Evolutionary conservation across 495 filamentous ascomycete genomes (phyloP).

Genomic region (Arthonia radiata): DNA sequence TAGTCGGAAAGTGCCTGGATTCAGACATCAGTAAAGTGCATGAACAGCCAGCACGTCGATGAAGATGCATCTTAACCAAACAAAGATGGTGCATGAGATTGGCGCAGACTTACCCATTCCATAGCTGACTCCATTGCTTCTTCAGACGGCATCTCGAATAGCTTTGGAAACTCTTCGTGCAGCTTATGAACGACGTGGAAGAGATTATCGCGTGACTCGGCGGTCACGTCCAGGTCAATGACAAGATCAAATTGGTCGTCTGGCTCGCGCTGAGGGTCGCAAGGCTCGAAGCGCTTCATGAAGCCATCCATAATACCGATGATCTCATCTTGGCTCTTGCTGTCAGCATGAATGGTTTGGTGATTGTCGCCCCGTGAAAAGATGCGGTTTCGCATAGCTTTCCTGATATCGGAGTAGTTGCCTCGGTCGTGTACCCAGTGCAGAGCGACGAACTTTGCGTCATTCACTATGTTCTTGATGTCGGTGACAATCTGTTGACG

Average conservation of each 20-base stretch:
- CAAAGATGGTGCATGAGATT: too few species aligned
- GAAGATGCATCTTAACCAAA: too few species aligned
- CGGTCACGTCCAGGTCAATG: constrained; percentile 60
- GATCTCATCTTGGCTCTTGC: constrained; percentile 37
- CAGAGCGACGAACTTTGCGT: constrained; percentile 63
- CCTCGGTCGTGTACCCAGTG: constrained; percentile 67
- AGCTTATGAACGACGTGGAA: constrained; percentile 51
- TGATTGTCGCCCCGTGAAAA: constrained; percentile 82
- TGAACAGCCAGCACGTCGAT: too few species aligned
- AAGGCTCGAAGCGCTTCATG: constrained; percentile 54
- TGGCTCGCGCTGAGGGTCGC: constrained; percentile 34
- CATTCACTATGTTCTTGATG: constrained; percentile 28
- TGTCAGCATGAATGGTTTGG: constrained; percentile 79
- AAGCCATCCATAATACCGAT: constrained; percentile 91
- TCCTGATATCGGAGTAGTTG: constrained; percentile 28
- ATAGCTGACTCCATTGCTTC: constrained; percentile 68
- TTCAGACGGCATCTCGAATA: constrained; percentile 44
- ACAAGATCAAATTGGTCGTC: constrained; percentile 58
- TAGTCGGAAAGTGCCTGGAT: constrained; percentile 61
- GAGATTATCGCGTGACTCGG: constrained; percentile 60
- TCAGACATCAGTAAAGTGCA: too few species aligned
- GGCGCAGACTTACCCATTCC: too few species aligned
- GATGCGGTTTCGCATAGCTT: constrained; percentile 56
- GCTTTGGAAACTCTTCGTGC: constrained; percentile 42
- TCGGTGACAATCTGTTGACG: constrained; percentile 69